phyloP scores from a whole-genome alignment of 1,284 basidiomycete genomes.

The Thelephora terrestris region DNA sequence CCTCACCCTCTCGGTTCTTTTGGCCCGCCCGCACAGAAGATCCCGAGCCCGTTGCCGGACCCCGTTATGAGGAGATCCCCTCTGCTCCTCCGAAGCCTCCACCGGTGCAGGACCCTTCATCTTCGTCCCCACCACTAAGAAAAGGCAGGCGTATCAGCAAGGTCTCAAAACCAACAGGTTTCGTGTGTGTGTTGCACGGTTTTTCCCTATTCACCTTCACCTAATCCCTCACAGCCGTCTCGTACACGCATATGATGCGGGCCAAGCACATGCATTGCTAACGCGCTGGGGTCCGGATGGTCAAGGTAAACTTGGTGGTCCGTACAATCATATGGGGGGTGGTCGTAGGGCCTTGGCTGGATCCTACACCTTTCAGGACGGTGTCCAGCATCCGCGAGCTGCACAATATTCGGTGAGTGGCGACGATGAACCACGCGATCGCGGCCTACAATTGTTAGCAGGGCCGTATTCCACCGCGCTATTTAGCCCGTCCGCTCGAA shows the following conservation, averaged over 20 bases:
- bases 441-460: background rate
- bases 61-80: conserved; percentile 50
- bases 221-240: conserved; percentile 58
- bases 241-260: conserved; percentile 88
- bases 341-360: background rate
- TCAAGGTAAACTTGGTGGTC: conserved; percentile 83
- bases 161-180: conserved; percentile 74
- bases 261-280: conserved; percentile 84
- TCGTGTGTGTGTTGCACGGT: conserved; percentile 53
- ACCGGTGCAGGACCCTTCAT: conserved; percentile 12
- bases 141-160: conserved; percentile 64
- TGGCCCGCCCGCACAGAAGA: conserved; percentile 33
- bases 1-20: conserved; percentile 53
- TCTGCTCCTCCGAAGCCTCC: conserved; percentile 8
- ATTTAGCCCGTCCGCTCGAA: background rate
- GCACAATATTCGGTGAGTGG: background rate
- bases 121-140: conserved; percentile 30
- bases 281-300: conserved; percentile 88
- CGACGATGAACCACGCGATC: background rate
- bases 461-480: background rate
- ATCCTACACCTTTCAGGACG: background rate
- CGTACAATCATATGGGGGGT: background rate
- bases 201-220: conserved; percentile 11
- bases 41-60: conserved; percentile 38
- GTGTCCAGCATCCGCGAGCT: background rate